A percentile compares a stretch with the other conserved stretches of the same genome.
Evolutionary conservation across 495 filamentous ascomycete genomes (phyloP).

Genomic region (Neurospora sp.): DNA sequence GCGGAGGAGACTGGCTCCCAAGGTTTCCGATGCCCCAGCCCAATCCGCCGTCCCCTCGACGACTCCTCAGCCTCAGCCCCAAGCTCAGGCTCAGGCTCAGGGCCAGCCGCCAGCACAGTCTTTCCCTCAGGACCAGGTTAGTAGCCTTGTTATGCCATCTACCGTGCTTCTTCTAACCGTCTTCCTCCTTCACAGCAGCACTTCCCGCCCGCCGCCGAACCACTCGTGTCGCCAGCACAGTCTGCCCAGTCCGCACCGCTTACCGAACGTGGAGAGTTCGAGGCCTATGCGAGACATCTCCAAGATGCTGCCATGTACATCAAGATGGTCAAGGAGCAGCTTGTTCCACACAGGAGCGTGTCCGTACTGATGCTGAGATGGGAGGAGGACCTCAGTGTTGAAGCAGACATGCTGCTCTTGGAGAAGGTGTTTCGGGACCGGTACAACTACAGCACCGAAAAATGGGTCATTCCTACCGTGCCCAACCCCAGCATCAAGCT

Average conservation of each 20-base stretch:
- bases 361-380: slow-evolving; percentile 45
- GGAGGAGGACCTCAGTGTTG: slow-evolving; percentile 43
- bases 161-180: neutral
- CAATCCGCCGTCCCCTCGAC: slow-evolving; percentile 7
- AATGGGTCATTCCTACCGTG: slow-evolving; percentile 41
- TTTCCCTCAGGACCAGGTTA: slow-evolving; percentile 20
- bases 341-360: slow-evolving; percentile 30
- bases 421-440: slow-evolving; percentile 42
- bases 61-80: slow-evolving; percentile 12
- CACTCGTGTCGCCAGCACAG: slow-evolving; percentile 14
- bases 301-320: slow-evolving; percentile 49
- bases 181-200: slow-evolving; percentile 5
- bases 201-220: slow-evolving; percentile 10
- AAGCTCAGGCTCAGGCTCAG: slow-evolving; percentile 3
- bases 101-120: slow-evolving; percentile 11
- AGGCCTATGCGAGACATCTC: slow-evolving; percentile 47
- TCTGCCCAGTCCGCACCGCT: slow-evolving; percentile 11
- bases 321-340: slow-evolving; percentile 38
- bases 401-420: slow-evolving; percentile 36
- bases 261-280: slow-evolving; percentile 43
- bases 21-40: slow-evolving; percentile 20
- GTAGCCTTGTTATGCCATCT: slow-evolving; percentile 1
- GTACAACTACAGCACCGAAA: slow-evolving; percentile 43
- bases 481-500: slow-evolving; percentile 44
- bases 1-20: slow-evolving; percentile 28